Percentiles rank a stretch among this genome's conserved stretches.
Conservation (phyloP, 2,329 filamentous ascomycete species). For the Talaromyces verruculosus region DNA sequence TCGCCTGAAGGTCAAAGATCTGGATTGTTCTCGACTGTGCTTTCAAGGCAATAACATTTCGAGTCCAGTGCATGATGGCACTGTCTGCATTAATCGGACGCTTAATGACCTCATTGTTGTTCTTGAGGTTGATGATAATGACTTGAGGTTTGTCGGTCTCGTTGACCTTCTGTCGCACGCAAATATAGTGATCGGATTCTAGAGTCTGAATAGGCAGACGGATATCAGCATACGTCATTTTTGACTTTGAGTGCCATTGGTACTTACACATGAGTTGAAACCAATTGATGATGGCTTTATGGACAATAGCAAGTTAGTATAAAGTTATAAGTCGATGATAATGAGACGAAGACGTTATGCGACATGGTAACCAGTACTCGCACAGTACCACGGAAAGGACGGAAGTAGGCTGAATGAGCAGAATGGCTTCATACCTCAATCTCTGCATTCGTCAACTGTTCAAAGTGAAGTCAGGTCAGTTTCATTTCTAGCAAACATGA, state of each 20-base stretch:
- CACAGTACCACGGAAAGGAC: constrained; percentile 19
- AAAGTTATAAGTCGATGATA: neutral
- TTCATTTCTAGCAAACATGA: neutral
- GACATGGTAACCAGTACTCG: constrained; percentile 9
- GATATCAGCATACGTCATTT: constrained; percentile 28
- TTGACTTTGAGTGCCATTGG: constrained; percentile 5
- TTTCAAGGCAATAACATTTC: constrained; percentile 94
- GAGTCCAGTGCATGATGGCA: constrained; percentile 98
- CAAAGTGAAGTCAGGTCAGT: constrained; percentile 35
- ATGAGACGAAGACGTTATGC: neutral
- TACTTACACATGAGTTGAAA: constrained; percentile 81
- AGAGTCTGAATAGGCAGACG: constrained; percentile 66
- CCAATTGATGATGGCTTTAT: constrained; percentile 69
- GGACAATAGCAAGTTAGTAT: constrained; percentile 13
- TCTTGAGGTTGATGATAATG: constrained; percentile 96
- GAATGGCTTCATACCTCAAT: constrained; percentile 51
- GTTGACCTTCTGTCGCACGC: constrained; percentile 90
- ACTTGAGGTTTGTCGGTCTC: constrained; percentile 85
- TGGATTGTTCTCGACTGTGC: constrained; percentile 92
- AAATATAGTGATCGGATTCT: constrained; percentile 96
- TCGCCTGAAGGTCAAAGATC: constrained; percentile 91
- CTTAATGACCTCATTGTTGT: constrained; percentile 91
- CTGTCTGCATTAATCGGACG: constrained; percentile 98
- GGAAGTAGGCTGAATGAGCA: constrained; percentile 22
- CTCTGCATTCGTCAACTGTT: constrained; percentile 54